A percentile compares a stretch with the other conserved stretches of the same genome.
These are phyloP conservation scores for Chrysanthemum makinoi DNA, from an alignment of 129 eudicot genomes.

Conservation along the genomic window DNA sequence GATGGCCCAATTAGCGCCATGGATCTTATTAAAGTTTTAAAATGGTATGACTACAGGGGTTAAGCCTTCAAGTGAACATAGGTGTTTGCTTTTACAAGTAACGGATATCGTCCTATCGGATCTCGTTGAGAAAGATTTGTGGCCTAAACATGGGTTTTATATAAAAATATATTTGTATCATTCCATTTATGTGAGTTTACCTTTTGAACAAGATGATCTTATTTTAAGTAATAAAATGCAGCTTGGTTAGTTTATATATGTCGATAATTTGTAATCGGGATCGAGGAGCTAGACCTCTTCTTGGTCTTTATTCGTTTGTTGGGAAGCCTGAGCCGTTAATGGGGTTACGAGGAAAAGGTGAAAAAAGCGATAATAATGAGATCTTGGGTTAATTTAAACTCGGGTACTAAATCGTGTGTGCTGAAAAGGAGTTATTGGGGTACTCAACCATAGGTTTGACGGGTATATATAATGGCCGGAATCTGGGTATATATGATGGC, in stretches of 20 bases:
- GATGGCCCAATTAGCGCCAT: slow-evolving; percentile 87
- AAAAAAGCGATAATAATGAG: slow-evolving; percentile 38
- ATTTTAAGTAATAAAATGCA: slow-evolving; percentile 91
- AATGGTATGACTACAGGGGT: slow-evolving; percentile 71
- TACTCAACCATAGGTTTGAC: too few species aligned
- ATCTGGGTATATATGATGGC: too few species aligned
- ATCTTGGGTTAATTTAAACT: slow-evolving; percentile 16
- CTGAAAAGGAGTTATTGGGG: slow-evolving; percentile 90
- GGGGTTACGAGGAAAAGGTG: slow-evolving; percentile 69
- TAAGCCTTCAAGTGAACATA: slow-evolving; percentile 74
- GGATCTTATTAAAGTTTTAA: slow-evolving; percentile 74
- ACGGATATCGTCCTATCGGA: slow-evolving; percentile 95
- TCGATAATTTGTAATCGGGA: slow-evolving; percentile 84
- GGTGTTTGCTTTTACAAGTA: slow-evolving; percentile 81
- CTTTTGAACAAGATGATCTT: slow-evolving; percentile 91
- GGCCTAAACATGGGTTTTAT: slow-evolving; percentile 91
- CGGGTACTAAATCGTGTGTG: slow-evolving; percentile 26
- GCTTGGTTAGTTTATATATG: slow-evolving; percentile 87
- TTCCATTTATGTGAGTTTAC: slow-evolving; percentile 76
- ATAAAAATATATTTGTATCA: slow-evolving; percentile 87
- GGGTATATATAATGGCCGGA: too few species aligned
- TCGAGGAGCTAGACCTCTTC: slow-evolving; percentile 79
- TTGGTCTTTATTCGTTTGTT: slow-evolving; percentile 82
- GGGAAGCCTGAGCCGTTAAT: slow-evolving; percentile 90
- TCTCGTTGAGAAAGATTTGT: slow-evolving; percentile 75